Conservation (phyloP, 805 yeast species). For the Metschnikowia borealis region DNA sequence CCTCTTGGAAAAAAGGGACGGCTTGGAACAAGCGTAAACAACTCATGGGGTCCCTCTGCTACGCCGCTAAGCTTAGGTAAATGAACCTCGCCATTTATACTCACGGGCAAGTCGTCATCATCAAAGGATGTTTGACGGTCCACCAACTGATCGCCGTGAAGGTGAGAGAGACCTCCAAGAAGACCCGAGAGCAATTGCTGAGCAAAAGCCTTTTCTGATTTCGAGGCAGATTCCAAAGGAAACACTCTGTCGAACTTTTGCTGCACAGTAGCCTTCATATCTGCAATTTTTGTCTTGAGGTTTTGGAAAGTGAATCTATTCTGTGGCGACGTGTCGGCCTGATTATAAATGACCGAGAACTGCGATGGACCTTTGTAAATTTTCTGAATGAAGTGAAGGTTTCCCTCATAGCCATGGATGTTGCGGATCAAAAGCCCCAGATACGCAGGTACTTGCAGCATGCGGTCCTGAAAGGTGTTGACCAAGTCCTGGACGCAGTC, state of each 20-base stretch:
- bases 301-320: slow-evolving; percentile 37
- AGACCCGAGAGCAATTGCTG: slow-evolving; percentile 77
- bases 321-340: slow-evolving; percentile 33
- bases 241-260: slow-evolving; percentile 49
- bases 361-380: slow-evolving; percentile 70
- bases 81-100: slow-evolving; percentile 19
- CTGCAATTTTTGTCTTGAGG: slow-evolving; percentile 32
- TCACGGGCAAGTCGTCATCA: slow-evolving; percentile 62
- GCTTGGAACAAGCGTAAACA: slow-evolving; percentile 85
- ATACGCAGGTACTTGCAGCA: slow-evolving; percentile 39
- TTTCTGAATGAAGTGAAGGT: slow-evolving; percentile 75
- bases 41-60: slow-evolving; percentile 72
- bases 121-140: slow-evolving; percentile 67
- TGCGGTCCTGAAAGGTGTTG: slow-evolving; percentile 19
- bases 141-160: slow-evolving; percentile 77
- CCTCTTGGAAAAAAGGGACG: slow-evolving; percentile 95
- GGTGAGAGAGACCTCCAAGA: slow-evolving; percentile 86
- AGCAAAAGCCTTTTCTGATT: slow-evolving; percentile 52
- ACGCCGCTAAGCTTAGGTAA: slow-evolving; percentile 44
- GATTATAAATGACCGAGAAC: slow-evolving; percentile 64
- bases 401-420: slow-evolving; percentile 60
- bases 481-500: slow-evolving; percentile 57
- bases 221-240: slow-evolving; percentile 53
- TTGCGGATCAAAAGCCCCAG: slow-evolving; percentile 57
- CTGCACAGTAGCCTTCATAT: slow-evolving; percentile 40